Evolutionary conservation across 2,329 filamentous ascomycete species (phyloP).

Genomic region (Xylaria sp.): DNA sequence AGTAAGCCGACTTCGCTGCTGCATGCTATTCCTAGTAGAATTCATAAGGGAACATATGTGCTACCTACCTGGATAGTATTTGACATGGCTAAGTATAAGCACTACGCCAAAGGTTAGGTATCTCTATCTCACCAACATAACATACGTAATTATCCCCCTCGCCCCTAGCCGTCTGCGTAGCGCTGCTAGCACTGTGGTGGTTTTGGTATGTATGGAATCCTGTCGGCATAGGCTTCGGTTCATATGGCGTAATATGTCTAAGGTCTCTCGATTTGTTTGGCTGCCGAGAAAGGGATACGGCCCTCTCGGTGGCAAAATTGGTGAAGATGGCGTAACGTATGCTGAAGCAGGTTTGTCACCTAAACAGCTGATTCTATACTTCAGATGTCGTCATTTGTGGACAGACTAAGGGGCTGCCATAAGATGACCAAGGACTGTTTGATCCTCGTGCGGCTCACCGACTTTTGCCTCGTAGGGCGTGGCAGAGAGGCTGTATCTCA

Average conservation of each 20-base stretch:
- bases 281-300: not conserved
- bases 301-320: conserved; percentile 20
- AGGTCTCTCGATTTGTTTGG: not conserved
- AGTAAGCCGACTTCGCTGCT: not conserved
- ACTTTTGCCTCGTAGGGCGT: conserved; percentile 34
- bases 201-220: conserved; percentile 19
- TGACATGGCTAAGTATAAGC: not conserved
- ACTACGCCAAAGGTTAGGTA: no score
- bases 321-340: not conserved
- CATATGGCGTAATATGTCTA: conserved; percentile 13
- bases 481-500: conserved; percentile 6
- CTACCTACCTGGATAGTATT: no score
- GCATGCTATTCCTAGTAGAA: not conserved
- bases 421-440: not conserved
- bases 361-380: not conserved
- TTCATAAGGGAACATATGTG: not conserved
- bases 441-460: conserved; percentile 37
- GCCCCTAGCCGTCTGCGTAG: not conserved
- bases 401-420: not conserved
- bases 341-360: conserved; percentile 1
- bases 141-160: not conserved
- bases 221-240: conserved; percentile 2
- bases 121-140: not conserved
- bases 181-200: not conserved
- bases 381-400: conserved; percentile 9